phyloP scores from a whole-genome alignment of 2,329 filamentous ascomycete species.

The Nemania bipapillata region DNA sequence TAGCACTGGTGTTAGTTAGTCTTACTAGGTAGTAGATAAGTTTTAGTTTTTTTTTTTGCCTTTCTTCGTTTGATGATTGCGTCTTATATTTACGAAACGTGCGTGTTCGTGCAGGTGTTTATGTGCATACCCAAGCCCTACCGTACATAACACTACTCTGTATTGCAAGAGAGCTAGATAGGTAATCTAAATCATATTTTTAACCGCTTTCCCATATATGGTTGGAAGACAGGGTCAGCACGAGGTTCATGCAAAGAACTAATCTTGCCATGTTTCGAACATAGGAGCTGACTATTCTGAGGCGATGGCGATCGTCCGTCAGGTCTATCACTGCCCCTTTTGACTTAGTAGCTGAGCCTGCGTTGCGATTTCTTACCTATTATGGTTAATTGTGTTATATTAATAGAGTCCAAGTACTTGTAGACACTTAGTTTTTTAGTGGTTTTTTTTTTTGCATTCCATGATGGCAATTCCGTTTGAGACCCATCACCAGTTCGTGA shows the following conservation, averaged over 20 bases:
- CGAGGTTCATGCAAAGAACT: slow-evolving; percentile 33
- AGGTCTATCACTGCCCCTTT: slow-evolving; percentile 27
- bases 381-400: slow-evolving; percentile 16
- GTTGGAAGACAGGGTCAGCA: slow-evolving; percentile 27
- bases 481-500: background rate
- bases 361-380: slow-evolving; percentile 1
- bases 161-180: no score
- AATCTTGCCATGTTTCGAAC: slow-evolving; percentile 27
- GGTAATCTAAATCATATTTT: background rate
- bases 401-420: slow-evolving; percentile 24
- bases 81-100: slow-evolving; percentile 2
- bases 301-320: slow-evolving; percentile 21
- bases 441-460: background rate
- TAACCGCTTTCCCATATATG: background rate
- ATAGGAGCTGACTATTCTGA: slow-evolving; percentile 30
- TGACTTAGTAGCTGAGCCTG: slow-evolving; percentile 26
- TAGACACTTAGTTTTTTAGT: no score
- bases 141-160: no score
- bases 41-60: no score
- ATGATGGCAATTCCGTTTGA: slow-evolving; percentile 6
- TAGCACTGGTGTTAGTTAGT: background rate
- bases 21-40: background rate
- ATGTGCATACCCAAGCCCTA: background rate
- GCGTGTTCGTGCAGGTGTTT: background rate
- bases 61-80: background rate